Evolutionary conservation across 2,329 filamentous ascomycete genomes (phyloP), one percentile per base, ranked within the genome.

Genomic region (Fusarium sp.): DNA sequence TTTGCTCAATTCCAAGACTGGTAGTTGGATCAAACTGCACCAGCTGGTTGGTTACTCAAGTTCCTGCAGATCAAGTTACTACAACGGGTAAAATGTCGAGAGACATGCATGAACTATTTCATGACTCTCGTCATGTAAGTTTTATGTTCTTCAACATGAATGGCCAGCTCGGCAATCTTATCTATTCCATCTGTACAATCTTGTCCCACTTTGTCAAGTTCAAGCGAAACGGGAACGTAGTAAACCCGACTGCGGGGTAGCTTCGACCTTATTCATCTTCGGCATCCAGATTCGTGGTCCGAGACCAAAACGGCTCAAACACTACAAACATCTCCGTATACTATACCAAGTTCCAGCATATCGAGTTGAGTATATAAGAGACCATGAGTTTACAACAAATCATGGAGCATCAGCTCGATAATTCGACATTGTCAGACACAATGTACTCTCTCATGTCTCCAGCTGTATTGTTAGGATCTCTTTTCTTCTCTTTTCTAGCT

Each of bases 111-210:
- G 10, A 17, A n/a, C 10, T 53, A 39, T 44, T 4, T 31, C 27
- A 22, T 18, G 1, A 25, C 6, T 35, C 9, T 35, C n/a, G 11
- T 9, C 1, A 9, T 2, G n/a, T 8, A 13, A 27, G 22, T n/a
- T 38, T 12, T 10, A 53, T 15, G 3, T 6, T 4, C 49, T 20
- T 27, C 18, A 17, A 15, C 18, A 15, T 31, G 27, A 31, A 55
- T 55, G 50, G 36, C 20, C 50, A 42, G 50, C 50, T 54, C 50
- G 50, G 50, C 50, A 54, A 55, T 44, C 52, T 55, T 44, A 55
- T 55, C 52, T 45, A 14, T 55, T 15, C 14, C 27, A 45, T 45
- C 36, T 44, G 9, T 15, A 31, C 3, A 2, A n/a, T n/a, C 38
- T 44, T 44, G 15, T 31, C 25, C 38, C 36, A 33, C 52, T 55